phyloP scores from a whole-genome alignment of 2,329 filamentous ascomycete genomes.

The Nothophoma quercina region DNA sequence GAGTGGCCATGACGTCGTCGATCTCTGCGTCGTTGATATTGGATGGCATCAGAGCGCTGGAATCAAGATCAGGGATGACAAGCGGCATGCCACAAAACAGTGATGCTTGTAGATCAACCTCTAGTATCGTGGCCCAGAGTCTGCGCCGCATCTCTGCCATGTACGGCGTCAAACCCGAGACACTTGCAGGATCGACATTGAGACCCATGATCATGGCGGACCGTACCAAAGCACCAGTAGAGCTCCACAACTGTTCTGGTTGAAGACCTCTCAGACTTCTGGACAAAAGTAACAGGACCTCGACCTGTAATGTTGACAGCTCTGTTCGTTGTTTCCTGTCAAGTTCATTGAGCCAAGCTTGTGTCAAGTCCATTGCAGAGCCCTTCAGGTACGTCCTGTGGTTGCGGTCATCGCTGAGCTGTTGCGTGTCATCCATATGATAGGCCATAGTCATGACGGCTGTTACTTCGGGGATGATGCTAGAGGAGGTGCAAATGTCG shows the following conservation, averaged over 20 bases:
- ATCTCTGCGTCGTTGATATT: conserved; percentile 32
- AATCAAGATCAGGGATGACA: conserved; percentile 20
- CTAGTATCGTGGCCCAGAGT: conserved; percentile 55
- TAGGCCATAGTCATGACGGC: conserved; percentile 33
- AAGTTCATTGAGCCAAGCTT: conserved; percentile 34
- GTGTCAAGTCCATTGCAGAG: conserved; percentile 24
- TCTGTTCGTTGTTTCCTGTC: conserved; percentile 31
- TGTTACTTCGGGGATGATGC: conserved; percentile 33
- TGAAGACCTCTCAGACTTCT: conserved; percentile 17
- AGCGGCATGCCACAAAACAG: conserved; percentile 30
- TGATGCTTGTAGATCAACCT: conserved; percentile 48
- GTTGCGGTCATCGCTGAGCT: conserved; percentile 12
- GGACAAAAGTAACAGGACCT: conserved; percentile 26
- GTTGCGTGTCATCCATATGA: conserved; percentile 22
- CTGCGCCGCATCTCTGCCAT: conserved; percentile 52
- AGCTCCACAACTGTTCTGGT: conserved; percentile 32
- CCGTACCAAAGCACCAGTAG: conserved; percentile 49
- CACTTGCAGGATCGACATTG: conserved; percentile 49
- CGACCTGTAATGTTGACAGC: conserved; percentile 30
- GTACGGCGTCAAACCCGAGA: conserved; percentile 44
- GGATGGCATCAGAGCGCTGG: conserved; percentile 16
- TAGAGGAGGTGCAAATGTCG: conserved; percentile 23
- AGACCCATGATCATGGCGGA: conserved; percentile 54
- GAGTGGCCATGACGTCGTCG: conserved; percentile 15
- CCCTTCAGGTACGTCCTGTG: conserved; percentile 24